Base-by-base conservation (phyloP, 139 green algal genomes). In the Nannochloris sp. region DNA sequence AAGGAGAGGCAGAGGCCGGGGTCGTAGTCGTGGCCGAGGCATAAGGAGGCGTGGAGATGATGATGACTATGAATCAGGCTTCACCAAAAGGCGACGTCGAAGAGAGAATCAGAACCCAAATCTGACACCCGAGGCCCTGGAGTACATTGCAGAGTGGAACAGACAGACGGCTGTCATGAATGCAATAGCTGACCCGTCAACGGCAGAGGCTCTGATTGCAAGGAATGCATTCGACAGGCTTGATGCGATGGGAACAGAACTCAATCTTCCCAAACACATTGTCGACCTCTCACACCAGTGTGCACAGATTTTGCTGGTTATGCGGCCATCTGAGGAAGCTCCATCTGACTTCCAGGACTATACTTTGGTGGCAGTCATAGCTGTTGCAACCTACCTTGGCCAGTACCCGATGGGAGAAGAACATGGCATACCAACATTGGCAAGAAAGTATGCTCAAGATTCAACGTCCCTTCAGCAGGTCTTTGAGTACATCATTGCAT, bases 331-430 rank as follows among this genome's bases (percentile, higher is more conserved):
- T 31, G 57, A 70, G 2, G 85, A 92, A 71, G 64, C 76, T 1
- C 75, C 85, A 49, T 82, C 63, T 31, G 85, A 92, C 69, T 94
- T 94, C 79, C 78, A 84, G 63, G 85, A 92, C 69, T 92, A 94
- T 75, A 90, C 83, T 4, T 65, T 94, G 55, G 77, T 94, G 19
- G 83, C 87, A 4, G 58, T 92, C 7, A 71, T 84, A 19, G 85
- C 81, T 9, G 82, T 88, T 53, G 84, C 86, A 5, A 80, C 81
- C 1, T 82, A 90, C 71, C 75, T 93, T 36, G 63, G 78, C 58
- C 80, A 84, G 68, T 62, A 69, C 60, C 55, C 49, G n/a, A 69
- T 86, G 29, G 81, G 78, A 0, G 84, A 89, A 58, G 68, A 71
- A n/a, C 80, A 76, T 34, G 75, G 77, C n/a, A 67, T 91, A 53